Evolutionary conservation across 2,329 filamentous ascomycete species (phyloP), one percentile per base, ranked within the genome.

Genomic region (Fusarium sp.): DNA sequence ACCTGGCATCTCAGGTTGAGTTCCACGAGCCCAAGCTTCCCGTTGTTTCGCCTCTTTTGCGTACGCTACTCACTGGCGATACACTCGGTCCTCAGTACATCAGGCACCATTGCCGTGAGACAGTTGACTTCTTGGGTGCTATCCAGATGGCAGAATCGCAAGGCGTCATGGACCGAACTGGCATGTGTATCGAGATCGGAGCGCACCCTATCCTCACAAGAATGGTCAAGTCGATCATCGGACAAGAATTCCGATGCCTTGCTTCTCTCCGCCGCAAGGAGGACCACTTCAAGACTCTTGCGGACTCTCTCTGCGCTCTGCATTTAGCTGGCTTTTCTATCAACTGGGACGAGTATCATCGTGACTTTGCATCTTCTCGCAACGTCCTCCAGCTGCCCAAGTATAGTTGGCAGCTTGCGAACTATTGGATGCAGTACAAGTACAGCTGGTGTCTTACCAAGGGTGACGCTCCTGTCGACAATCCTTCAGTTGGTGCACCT

Each of bases 361-460:
- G 86, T 59, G 82, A 84, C 65, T 87, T 86, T 70, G 75, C 77
- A 25, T 61, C 73, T 0, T 81, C 79, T 17, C 79, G 83, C 6
- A 80, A 80, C 7, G 84, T 94, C 14, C 81, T 93, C 10, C 83
- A 88, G 10, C 82, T 94, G 1, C 93, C 93, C 0, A 87, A 87
- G 3, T 95, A 94, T 78, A 86, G 86, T 0, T 95, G 92, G 82
- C 90, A 94, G 75, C 84, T 89, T 75, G 93, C 93, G 84, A 91
- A 89, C 71, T 94, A 94, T 78, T 90, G 88, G 88, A 84, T 89
- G 45, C 84, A 86, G 75, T 90, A 89, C 77, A 81, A 86, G 69
- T 91, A 93, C 68, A 90, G 94, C 80, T 94, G 91, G 90, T 88
- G 86, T 27, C 83, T 94, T 41, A 90, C 87, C 68, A 94, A 94